phyloP scores from a whole-genome alignment of 331 rosid genomes.

The Pyracantha coccinea region DNA sequence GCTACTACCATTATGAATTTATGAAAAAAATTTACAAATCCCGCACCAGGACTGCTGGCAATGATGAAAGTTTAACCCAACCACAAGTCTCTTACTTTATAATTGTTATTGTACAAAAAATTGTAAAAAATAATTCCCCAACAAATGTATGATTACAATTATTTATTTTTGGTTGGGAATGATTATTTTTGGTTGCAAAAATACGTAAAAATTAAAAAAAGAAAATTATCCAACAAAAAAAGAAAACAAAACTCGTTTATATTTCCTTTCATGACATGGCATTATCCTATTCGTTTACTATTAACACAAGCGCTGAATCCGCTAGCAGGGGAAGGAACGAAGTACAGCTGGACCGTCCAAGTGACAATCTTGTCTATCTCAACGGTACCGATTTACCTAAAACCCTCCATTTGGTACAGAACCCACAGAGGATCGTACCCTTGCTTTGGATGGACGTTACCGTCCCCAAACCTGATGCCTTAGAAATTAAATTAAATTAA shows the following conservation, averaged over 20 bases:
- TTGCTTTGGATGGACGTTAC: constrained; percentile 3
- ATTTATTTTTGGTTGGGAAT: no score
- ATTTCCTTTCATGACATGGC: neutral
- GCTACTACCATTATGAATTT: no score
- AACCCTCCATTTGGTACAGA: neutral
- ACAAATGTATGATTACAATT: no score
- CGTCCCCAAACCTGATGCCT: constrained; percentile 5
- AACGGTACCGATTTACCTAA: neutral
- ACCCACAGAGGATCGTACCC: neutral
- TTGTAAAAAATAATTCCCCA: neutral
- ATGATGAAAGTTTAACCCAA: no score
- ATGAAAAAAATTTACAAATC: no score
- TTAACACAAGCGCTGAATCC: neutral
- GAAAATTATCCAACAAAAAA: no score
- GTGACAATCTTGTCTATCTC: neutral
- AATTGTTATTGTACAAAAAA: neutral
- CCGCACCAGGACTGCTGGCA: no score
- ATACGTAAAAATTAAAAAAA: no score
- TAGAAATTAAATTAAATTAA: neutral
- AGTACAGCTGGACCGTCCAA: neutral
- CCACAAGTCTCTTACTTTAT: no score
- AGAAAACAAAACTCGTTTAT: neutral
- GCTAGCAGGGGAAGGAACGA: neutral
- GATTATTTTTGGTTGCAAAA: no score
- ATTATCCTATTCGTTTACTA: neutral